Conservation (phyloP, 371 early-diverging fungal species). For the Mortierella polycephala region DNA sequence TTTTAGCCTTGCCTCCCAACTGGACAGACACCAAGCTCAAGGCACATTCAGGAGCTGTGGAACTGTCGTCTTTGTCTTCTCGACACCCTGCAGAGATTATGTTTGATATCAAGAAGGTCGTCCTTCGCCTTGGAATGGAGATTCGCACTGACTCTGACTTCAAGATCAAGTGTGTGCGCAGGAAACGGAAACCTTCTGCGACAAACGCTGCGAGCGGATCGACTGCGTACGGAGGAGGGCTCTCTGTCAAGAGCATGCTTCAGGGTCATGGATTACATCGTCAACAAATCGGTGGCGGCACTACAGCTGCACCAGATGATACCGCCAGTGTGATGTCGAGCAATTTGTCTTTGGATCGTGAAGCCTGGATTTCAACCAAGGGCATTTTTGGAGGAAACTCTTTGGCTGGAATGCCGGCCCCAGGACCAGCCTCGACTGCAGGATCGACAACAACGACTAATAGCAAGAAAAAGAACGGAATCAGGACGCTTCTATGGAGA, state of each 20-base stretch:
- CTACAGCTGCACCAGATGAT: constrained; percentile 22
- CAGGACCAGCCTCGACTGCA: constrained; percentile 10
- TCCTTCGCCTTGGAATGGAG: constrained; percentile 75
- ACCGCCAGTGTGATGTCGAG: constrained; percentile 47
- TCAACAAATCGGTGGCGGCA: background rate
- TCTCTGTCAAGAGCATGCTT: constrained; percentile 30
- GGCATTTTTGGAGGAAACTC: constrained; percentile 10
- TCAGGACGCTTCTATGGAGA: constrained; percentile 35
- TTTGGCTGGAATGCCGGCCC: background rate
- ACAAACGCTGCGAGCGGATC: constrained; percentile 1
- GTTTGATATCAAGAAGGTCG: constrained; percentile 69
- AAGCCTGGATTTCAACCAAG: constrained; percentile 36
- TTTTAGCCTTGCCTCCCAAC: constrained; percentile 40
- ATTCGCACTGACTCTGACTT: constrained; percentile 76
- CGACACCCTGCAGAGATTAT: constrained; percentile 77
- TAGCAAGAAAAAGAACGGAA: constrained; percentile 41
- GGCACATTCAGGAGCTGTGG: constrained; percentile 82
- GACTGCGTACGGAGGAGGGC: background rate
- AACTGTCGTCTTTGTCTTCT: constrained; percentile 78
- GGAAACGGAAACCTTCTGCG: constrained; percentile 54
- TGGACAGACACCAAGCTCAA: constrained; percentile 69
- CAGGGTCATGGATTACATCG: constrained; percentile 31
- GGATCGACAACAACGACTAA: constrained; percentile 6
- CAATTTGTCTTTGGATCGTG: constrained; percentile 44
- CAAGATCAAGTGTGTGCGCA: constrained; percentile 77